These are phyloP conservation scores for Dothiorella sarmentorum DNA, from an alignment of 2,329 filamentous ascomycete genomes.

Conservation along the genomic window DNA sequence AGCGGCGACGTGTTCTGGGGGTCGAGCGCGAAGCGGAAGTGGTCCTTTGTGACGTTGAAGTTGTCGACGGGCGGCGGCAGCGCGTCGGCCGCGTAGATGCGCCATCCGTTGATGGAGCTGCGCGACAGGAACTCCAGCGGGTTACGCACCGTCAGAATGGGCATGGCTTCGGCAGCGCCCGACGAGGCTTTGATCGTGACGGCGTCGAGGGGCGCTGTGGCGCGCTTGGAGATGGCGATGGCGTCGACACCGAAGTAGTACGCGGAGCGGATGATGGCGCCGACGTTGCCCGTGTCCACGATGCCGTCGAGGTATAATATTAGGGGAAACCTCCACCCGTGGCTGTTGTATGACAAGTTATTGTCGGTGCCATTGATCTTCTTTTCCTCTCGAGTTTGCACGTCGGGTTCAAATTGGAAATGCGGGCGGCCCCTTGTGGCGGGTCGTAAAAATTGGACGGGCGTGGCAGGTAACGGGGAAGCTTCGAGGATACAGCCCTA, in stretches of 20 bases:
- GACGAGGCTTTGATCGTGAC: conserved; percentile 83
- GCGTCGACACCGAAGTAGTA: conserved; percentile 89
- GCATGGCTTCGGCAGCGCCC: conserved; percentile 78
- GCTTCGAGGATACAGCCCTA: conserved; percentile 78
- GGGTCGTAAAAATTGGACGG: not conserved
- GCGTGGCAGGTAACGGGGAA: conserved; percentile 64
- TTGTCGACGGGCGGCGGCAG: conserved; percentile 11
- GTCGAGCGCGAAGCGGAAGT: not conserved
- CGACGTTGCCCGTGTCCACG: conserved; percentile 81
- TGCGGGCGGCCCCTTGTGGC: not conserved
- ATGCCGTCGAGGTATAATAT: conserved; percentile 73
- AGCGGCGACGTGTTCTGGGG: not conserved
- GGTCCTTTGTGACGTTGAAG: not conserved
- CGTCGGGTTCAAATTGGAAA: conserved; percentile 46
- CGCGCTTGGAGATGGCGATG: conserved; percentile 70
- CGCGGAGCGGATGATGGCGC: conserved; percentile 81
- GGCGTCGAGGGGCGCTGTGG: conserved; percentile 67
- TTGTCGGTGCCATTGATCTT: conserved; percentile 65
- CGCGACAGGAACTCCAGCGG: conserved; percentile 66
- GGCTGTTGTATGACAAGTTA: conserved; percentile 47
- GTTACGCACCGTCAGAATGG: conserved; percentile 66
- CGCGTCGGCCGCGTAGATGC: conserved; percentile 68
- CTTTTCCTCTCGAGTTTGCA: conserved; percentile 72
- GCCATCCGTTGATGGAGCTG: conserved; percentile 73
- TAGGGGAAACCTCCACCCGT: conserved; percentile 59